Evolutionary conservation across 1,284 basidiomycete genomes (phyloP).

Genomic region (Naganishia sp.): DNA sequence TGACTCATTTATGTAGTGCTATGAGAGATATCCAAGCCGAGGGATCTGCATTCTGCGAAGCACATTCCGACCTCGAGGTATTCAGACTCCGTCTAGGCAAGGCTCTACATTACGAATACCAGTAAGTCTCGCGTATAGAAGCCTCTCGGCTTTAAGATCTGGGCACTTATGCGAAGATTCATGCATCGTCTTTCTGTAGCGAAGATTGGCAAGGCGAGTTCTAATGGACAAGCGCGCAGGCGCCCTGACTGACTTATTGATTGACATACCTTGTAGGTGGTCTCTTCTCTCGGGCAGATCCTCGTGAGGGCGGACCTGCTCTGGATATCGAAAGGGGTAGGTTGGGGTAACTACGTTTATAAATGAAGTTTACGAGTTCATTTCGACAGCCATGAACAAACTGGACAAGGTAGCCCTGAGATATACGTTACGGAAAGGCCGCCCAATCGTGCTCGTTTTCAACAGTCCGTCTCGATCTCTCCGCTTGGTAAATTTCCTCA

Average conservation of each 20-base stretch:
- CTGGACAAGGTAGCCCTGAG: constrained; percentile 79
- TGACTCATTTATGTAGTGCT: constrained; percentile 44
- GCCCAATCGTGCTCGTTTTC: constrained; percentile 73
- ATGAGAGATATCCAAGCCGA: constrained; percentile 75
- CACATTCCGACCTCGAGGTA: constrained; percentile 68
- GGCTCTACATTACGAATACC: constrained; percentile 58
- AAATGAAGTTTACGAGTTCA: background rate
- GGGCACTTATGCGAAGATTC: constrained; percentile 40
- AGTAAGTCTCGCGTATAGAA: constrained; percentile 24
- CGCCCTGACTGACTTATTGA: constrained; percentile 3
- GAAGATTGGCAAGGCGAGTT: constrained; percentile 70
- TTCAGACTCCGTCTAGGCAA: constrained; percentile 80
- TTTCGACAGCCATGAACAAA: constrained; percentile 67
- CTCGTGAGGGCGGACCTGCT: constrained; percentile 76
- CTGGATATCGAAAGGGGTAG: constrained; percentile 78
- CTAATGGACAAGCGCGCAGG: background rate
- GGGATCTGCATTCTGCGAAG: constrained; percentile 56
- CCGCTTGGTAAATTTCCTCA: background rate
- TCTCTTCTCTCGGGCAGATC: constrained; percentile 75
- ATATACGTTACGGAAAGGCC: constrained; percentile 60
- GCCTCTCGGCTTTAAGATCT: too few species aligned
- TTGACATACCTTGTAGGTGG: constrained; percentile 48
- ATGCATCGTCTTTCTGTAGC: constrained; percentile 58
- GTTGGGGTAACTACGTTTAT: constrained; percentile 15
- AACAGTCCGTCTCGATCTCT: constrained; percentile 54